Base-by-base conservation (phyloP, 192 early-diverging fungal species). In the Linnemannia zychae region DNA sequence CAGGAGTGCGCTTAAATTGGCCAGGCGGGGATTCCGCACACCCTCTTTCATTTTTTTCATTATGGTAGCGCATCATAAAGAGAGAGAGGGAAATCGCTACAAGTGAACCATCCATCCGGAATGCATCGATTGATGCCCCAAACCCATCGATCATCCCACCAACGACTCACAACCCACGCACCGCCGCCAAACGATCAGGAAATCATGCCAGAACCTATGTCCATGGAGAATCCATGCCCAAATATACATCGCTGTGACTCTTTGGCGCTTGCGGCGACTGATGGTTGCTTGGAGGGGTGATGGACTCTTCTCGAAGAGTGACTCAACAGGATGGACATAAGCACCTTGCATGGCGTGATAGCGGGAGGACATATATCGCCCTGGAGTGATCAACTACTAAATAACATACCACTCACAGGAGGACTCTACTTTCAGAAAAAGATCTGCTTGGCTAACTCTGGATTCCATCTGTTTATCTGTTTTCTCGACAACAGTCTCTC, bases 401-500 rank as follows among this genome's bases (percentile, higher is more conserved):
- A 24, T 4, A 33, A n/a, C 57, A 3, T 22, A 33, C 57, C 15
- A 31, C 40, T 20, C 57, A 60, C 17, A 40, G 67, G 18, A n/a
- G 22, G 47, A 18, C 40, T 20, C 4, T 46, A n/a, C 28, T 17
- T 46, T 48, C 47, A 53, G 33, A 31, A 52, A 73, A 22, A 37
- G 77, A 72, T 53, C 52, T 40, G 9, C 18, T 11, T 72, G 28
- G 38, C 71, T 84, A 84, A 84, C 76, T 73, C 77, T 79, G 83
- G 83, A 85, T 28, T 67, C 53, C 46, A 47, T 28, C 37, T 44
- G 12, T 67, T 7, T 63, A 52, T 67, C 33, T 71, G 33, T 78
- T 67, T 24, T 53, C 48, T 47, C 17, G 53, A 24, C 67, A 77
- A 78, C 82, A 93, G 95, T 96, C 96, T 88, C 95, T 97, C 92